Percentiles rank a stretch among this genome's conserved stretches.
Evolutionary conservation across 768 basidiomycete species (phyloP).

Genomic region (Tricholoma terreum): DNA sequence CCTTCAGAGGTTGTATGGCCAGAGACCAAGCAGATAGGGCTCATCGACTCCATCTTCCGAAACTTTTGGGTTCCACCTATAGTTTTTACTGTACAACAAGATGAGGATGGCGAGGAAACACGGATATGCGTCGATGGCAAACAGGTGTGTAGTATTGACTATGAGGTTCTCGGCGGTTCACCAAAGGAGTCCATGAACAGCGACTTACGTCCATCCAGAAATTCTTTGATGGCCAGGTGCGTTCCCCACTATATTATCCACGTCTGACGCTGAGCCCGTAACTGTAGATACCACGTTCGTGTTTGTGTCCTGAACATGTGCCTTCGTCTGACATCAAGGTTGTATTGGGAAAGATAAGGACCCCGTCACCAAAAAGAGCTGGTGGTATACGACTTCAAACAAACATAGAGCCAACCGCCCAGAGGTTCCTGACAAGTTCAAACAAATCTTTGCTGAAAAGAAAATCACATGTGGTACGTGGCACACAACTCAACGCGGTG

Average conservation of each 20-base stretch:
- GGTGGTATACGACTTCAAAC: conserved; percentile 57
- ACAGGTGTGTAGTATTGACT: conserved; percentile 56
- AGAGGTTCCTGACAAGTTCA: conserved; percentile 53
- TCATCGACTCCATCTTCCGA: conserved; percentile 76
- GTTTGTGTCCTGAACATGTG: background rate
- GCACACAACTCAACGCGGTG: no score
- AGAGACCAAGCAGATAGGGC: conserved; percentile 59
- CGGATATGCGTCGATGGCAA: conserved; percentile 81
- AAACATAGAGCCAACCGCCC: conserved; percentile 39
- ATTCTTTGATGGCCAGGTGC: conserved; percentile 69
- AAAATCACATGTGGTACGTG: conserved; percentile 65
- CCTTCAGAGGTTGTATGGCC: conserved; percentile 76
- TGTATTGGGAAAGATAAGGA: conserved; percentile 47
- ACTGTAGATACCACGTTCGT: conserved; percentile 21
- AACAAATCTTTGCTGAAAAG: conserved; percentile 49
- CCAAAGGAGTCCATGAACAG: conserved; percentile 28
- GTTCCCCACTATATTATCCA: conserved; percentile 8
- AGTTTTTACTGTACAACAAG: conserved; percentile 60
- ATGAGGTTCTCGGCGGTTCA: background rate
- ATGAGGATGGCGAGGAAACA: conserved; percentile 53
- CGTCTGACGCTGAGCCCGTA: background rate
- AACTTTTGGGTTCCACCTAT: conserved; percentile 80
- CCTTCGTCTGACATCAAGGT: conserved; percentile 19
- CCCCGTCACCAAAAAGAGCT: conserved; percentile 53
- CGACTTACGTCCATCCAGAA: conserved; percentile 76